Evolutionary conservation across 2,329 filamentous ascomycete species (phyloP), one percentile per base, ranked within the genome.

Genomic region (Pleurostoma richardsiae): DNA sequence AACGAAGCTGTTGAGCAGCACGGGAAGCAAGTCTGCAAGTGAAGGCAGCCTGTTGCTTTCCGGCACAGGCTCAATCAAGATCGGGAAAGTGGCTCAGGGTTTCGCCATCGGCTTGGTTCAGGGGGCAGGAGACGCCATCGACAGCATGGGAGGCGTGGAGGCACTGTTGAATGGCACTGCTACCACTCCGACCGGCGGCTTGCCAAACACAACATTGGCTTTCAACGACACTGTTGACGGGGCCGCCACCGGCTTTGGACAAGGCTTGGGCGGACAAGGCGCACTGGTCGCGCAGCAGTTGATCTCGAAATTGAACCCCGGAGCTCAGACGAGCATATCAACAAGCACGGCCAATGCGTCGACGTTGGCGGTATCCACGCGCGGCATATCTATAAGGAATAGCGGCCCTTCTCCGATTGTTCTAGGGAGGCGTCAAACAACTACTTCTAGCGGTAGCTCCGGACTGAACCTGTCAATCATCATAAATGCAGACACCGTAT

Each of bases 181-280:
- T 4, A 55, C 42, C 10, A 46, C 51, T 36, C 57, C 58, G 0
- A 30, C 44, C 2, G 47, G 11, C 4, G n/a, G 49, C 1, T 26
- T 59, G 28, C 48, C 54, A 2, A 55, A 61, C 7, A 55, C 53
- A 27, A 59, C 54, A 26, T 48, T 65, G 5, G 44, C 47, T 4
- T 67, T 66, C 30, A 55, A 69, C 46, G 66, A 69, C 48, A 59
- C 62, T 2, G 49, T 67, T 19, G 58, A 56, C 11, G 66, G 66
- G 10, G 64, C 60, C 8, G 62, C 64, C 1, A 56, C 56, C 19
- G 65, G 65, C 1, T 61, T 69, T 29, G 66, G 64, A 6, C 57
- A 59, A 26, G 65, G 66, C 0, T 52, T 68, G 4, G 63, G 64
- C 0, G 59, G 59, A 3, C 59, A 66, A 31, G 64, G 59, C 5